These are phyloP conservation scores for Pythium graminicola DNA, from an alignment of 352 stramenopile genomes.

Conservation along the genomic window DNA sequence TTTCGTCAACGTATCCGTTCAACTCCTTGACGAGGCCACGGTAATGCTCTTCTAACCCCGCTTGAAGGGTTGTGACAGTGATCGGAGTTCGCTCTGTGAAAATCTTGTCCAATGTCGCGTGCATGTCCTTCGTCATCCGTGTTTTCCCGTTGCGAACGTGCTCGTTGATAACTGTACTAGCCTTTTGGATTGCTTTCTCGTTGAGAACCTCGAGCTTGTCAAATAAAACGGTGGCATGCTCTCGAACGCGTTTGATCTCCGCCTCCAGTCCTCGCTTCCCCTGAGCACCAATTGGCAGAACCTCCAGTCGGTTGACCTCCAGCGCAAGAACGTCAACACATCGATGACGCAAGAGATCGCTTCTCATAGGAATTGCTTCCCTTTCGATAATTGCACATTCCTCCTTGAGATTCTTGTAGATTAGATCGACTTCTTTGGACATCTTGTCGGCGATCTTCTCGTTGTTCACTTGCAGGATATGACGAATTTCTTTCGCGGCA, in stretches of 20 bases:
- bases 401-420: conserved; percentile 45
- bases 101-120: conserved; percentile 50
- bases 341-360: conserved; percentile 39
- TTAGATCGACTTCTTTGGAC: conserved; percentile 46
- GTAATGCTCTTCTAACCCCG: conserved; percentile 50
- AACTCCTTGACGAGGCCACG: conserved; percentile 26
- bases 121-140: conserved; percentile 55
- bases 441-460: conserved; percentile 49
- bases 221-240: conserved; percentile 60
- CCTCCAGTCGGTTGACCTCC: conserved; percentile 44
- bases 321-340: conserved; percentile 40
- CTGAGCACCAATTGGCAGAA: conserved; percentile 42
- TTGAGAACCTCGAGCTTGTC: conserved; percentile 70
- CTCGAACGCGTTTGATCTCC: conserved; percentile 46
- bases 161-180: conserved; percentile 42
- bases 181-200: conserved; percentile 61
- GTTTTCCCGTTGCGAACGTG: conserved; percentile 45
- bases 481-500: conserved; percentile 59
- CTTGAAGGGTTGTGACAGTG: conserved; percentile 50
- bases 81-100: conserved; percentile 44
- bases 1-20: conserved; percentile 26
- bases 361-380: conserved; percentile 54
- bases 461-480: conserved; percentile 63
- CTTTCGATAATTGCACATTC: conserved; percentile 56
- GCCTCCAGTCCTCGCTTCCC: conserved; percentile 39